Base-by-base conservation (phyloP, 2,329 filamentous ascomycete genomes). In the Aspergillus amoenus region DNA sequence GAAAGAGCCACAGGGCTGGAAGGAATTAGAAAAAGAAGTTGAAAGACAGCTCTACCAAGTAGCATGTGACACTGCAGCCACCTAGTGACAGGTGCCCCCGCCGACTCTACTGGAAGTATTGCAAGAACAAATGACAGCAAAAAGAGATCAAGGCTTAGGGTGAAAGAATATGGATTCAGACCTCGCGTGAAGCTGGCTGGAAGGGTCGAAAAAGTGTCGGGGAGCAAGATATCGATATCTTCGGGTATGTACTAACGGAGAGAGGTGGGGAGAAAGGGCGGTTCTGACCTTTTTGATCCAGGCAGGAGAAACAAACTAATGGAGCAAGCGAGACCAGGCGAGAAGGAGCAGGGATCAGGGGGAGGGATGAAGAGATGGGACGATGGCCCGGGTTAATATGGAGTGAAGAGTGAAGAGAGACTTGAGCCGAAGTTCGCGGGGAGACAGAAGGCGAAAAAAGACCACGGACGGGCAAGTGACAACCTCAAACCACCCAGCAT, bases 51-150 rank as follows among this genome's bases (percentile, higher is more conserved):
- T 39, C 30, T 24, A 30, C 27, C 27, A 30, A 30, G 27, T 30
- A 37, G 50, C 50, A 45, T 52, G 50, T 52, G 50, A 52, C 50
- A 45, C 41, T 22, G 27, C 24, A 42, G 30, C 18, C 27, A 52
- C 15, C 45, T 32, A 48, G 17, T 22, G 17, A 13, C 13, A 17
- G 21, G 7, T 40, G 21, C 22, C 47, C 47, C 47, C 47, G 22
- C 47, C 34, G 21, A 21, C 3, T 22, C 41, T n/a, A 42, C 34
- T 37, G 34, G 34, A 9, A 37, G 34, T 37, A 4, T 37, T 37
- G 34, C 34, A n/a, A 37, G 34, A 37, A 5, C 12, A 37, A n/a
- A 37, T n/a, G 34, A 37, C n/a, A 43, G 27, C n/a, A 21, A 45
- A 45, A 30, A n/a, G 18, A 15, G 9, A 45, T 18, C 21, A 30